A percentile compares a stretch with the other conserved stretches of the same genome.
Evolutionary conservation across 352 stramenopile species (phyloP).

Genomic region (Nothophytophthora sp.): DNA sequence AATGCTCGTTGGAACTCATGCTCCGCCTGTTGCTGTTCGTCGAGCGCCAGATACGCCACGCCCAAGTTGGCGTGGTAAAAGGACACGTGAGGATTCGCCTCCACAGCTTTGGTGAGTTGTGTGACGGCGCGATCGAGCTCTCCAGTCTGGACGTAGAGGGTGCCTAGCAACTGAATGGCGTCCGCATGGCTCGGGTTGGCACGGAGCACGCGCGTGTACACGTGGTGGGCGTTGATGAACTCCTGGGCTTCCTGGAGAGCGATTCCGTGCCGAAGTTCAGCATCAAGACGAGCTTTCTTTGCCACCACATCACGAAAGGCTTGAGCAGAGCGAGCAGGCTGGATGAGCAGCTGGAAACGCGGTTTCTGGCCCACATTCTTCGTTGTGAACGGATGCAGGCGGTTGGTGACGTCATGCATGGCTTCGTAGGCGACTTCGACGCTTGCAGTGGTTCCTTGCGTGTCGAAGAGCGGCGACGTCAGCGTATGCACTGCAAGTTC

Average conservation of each 20-base stretch:
- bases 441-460: conserved; percentile 39
- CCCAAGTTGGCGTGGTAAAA: conserved; percentile 39
- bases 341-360: conserved; percentile 48
- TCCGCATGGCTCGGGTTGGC: conserved; percentile 30
- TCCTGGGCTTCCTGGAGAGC: conserved; percentile 29
- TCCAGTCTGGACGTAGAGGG: conserved; percentile 23
- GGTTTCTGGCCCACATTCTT: neutral
- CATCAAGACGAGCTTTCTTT: conserved; percentile 10
- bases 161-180: conserved; percentile 53
- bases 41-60: conserved; percentile 6
- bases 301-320: conserved; percentile 2
- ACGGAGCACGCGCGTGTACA: conserved; percentile 45
- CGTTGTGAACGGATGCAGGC: conserved; percentile 7
- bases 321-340: conserved; percentile 11
- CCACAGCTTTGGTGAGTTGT: conserved; percentile 22
- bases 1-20: conserved; percentile 16
- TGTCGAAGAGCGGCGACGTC: conserved; percentile 76
- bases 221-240: conserved; percentile 19
- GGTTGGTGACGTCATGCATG: conserved; percentile 60
- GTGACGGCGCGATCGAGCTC: conserved; percentile 12
- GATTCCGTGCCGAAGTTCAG: conserved; percentile 23
- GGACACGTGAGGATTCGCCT: conserved; percentile 17
- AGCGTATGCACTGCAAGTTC: conserved; percentile 34
- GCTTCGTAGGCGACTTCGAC: conserved; percentile 75
- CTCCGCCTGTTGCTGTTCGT: conserved; percentile 14